phyloP scores from a whole-genome alignment of 331 rosid genomes.

The Acacia pycnantha region DNA sequence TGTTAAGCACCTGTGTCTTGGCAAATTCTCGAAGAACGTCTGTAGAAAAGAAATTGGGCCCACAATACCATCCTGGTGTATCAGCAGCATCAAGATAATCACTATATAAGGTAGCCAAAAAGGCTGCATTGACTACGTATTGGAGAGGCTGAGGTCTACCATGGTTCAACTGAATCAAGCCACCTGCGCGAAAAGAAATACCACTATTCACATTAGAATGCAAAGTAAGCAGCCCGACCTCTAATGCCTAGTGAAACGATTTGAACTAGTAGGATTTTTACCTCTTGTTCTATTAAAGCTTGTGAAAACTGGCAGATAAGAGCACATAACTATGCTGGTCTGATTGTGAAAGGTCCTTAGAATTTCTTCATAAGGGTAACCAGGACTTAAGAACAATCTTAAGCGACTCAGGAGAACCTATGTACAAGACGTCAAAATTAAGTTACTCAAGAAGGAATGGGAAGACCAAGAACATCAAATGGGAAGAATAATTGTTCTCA shows the following conservation, averaged over 20 bases:
- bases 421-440: slow-evolving; percentile 19
- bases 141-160: slow-evolving; percentile 99
- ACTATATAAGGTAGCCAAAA: slow-evolving; percentile 86
- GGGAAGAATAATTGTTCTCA: neutral
- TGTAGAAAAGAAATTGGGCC: slow-evolving; percentile 90
- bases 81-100: slow-evolving; percentile 98
- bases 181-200: slow-evolving; percentile 53
- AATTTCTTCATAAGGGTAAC: slow-evolving; percentile 97
- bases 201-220: slow-evolving; percentile 20
- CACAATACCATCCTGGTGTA: slow-evolving; percentile 99
- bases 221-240: slow-evolving; percentile 12
- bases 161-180: slow-evolving; percentile 91
- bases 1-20: slow-evolving; percentile 65
- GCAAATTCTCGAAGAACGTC: slow-evolving; percentile 85
- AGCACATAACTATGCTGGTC: slow-evolving; percentile 94
- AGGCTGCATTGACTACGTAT: slow-evolving; percentile 93
- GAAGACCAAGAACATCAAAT: neutral
- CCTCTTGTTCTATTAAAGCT: slow-evolving; percentile 95
- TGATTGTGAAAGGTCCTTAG: slow-evolving; percentile 91
- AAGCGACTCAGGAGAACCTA: slow-evolving; percentile 95
- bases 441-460: neutral
- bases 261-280: slow-evolving; percentile 29
- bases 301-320: slow-evolving; percentile 80
- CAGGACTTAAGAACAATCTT: slow-evolving; percentile 98
- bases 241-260: neutral